phyloP scores from a whole-genome alignment of 352 stramenopile genomes.

The Phytophthora hybrid region DNA sequence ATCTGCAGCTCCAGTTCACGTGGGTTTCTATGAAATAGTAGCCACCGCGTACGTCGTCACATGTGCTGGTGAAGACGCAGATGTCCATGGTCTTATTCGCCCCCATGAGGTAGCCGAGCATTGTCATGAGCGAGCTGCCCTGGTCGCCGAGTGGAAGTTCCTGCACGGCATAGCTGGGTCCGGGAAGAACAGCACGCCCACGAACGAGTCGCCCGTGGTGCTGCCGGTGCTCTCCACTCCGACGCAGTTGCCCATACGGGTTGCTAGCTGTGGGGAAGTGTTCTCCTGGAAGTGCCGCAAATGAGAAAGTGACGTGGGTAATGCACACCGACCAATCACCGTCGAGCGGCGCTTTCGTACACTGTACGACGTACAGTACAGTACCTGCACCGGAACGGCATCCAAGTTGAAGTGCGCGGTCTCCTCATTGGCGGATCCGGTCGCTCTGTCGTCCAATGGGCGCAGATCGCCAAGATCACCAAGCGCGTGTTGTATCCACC shows the following conservation, averaged over 20 bases:
- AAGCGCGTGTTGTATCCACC: conserved; percentile 12
- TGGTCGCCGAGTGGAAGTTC: conserved; percentile 58
- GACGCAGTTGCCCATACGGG: conserved; percentile 71
- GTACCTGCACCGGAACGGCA: not conserved
- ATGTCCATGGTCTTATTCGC: conserved; percentile 68
- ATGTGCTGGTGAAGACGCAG: conserved; percentile 81
- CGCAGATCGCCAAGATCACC: not conserved
- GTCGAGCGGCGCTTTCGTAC: too few relatives aligned
- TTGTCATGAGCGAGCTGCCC: conserved; percentile 62
- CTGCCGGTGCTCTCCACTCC: conserved; percentile 26
- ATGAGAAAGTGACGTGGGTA: conserved; percentile 28
- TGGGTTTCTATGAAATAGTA: not conserved
- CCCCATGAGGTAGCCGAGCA: conserved; percentile 55
- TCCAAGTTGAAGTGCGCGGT: conserved; percentile 20
- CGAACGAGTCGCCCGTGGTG: conserved; percentile 58
- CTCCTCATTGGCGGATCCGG: not conserved
- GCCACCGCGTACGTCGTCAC: conserved; percentile 64
- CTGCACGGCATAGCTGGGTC: conserved; percentile 69
- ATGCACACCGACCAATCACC: conserved; percentile 16
- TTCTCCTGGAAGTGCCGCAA: not conserved
- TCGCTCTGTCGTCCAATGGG: conserved; percentile 14
- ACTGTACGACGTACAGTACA: too few relatives aligned
- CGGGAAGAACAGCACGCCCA: conserved; percentile 82
- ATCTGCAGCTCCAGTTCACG: conserved; percentile 40
- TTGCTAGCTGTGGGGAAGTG: not conserved